Conservation (phyloP, 2,329 filamentous ascomycete species). For the Ceratocystiopsis brevicomis region DNA sequence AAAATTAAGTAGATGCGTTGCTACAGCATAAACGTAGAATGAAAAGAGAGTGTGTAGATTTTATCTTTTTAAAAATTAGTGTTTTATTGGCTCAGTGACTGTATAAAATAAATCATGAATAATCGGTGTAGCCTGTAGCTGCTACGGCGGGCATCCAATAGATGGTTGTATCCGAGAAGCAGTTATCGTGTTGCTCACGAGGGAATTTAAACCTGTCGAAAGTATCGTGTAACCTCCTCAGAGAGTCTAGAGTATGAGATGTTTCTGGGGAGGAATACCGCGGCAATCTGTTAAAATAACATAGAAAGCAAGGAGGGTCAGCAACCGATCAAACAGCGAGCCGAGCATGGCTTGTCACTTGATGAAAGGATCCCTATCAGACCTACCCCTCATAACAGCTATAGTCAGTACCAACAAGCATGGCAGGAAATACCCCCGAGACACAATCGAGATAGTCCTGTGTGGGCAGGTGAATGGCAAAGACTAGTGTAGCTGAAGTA, state of each 20-base stretch:
- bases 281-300: slow-evolving; percentile 1
- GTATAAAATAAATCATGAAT: no score
- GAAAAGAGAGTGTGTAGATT: no score
- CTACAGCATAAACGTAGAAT: no score
- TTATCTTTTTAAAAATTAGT: no score
- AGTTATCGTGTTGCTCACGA: slow-evolving; percentile 17
- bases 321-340: neutral
- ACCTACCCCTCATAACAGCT: slow-evolving; percentile 31
- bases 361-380: no score
- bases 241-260: neutral
- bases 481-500: slow-evolving; percentile 31
- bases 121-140: no score
- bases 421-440: slow-evolving; percentile 22
- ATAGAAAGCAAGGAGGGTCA: neutral
- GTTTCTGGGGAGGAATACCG: neutral
- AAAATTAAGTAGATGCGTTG: no score
- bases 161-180: slow-evolving; percentile 22
- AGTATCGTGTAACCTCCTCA: slow-evolving; percentile 2
- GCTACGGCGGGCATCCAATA: slow-evolving; percentile 17
- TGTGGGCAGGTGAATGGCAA: slow-evolving; percentile 41
- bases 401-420: slow-evolving; percentile 39
- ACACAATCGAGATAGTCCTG: slow-evolving; percentile 34
- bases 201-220: slow-evolving; percentile 19
- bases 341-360: neutral
- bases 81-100: no score